Conservation (phyloP, 2,329 filamentous ascomycete genomes). For the Botrytis porri region DNA sequence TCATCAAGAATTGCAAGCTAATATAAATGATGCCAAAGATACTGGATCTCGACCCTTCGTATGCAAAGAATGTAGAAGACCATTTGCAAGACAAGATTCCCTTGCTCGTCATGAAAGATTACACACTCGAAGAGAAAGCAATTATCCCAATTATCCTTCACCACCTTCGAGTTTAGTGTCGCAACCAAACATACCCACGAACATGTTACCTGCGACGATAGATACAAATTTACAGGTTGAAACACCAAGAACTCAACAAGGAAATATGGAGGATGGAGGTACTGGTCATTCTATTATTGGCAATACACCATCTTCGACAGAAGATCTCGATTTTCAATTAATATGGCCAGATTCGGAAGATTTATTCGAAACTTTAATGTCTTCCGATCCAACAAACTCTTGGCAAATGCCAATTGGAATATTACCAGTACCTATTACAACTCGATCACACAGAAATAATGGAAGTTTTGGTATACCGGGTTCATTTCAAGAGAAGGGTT, state of each 20-base stretch:
- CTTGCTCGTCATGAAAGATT: constrained; percentile 45
- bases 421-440: constrained; percentile 43
- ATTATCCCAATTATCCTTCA: constrained; percentile 30
- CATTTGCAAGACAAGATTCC: constrained; percentile 45
- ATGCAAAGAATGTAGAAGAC: constrained; percentile 42
- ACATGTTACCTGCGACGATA: constrained; percentile 15
- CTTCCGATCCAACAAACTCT: constrained; percentile 41
- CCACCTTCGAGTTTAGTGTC: constrained; percentile 22
- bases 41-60: constrained; percentile 38
- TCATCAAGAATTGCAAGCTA: constrained; percentile 27
- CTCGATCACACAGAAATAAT: constrained; percentile 32
- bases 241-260: background rate
- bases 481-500: constrained; percentile 40
- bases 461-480: constrained; percentile 38
- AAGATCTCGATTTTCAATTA: constrained; percentile 40
- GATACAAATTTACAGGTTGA: constrained; percentile 6
- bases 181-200: constrained; percentile 8
- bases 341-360: constrained; percentile 47
- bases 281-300: constrained; percentile 1
- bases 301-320: constrained; percentile 19
- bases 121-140: constrained; percentile 36
- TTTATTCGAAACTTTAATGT: constrained; percentile 45
- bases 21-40: constrained; percentile 18
- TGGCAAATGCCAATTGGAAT: constrained; percentile 45
- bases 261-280: background rate